phyloP scores from a whole-genome alignment of 2,329 filamentous ascomycete genomes.

The Fusarium pininemorale region DNA sequence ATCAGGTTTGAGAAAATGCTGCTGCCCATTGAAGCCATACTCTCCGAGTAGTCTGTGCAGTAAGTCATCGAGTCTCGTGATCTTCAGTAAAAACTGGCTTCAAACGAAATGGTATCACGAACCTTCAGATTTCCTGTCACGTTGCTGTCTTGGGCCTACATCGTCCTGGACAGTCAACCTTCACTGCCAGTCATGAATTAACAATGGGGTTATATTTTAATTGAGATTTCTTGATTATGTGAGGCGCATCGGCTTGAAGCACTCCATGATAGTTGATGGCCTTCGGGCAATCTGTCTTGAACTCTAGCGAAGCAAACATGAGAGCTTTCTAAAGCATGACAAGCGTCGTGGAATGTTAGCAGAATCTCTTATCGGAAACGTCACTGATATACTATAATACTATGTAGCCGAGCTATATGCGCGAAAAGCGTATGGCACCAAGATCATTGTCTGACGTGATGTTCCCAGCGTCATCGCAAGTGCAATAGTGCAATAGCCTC shows the following conservation, averaged over 20 bases:
- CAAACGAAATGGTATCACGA: too few relatives aligned
- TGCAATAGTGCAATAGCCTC: not conserved
- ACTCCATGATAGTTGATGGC: not conserved
- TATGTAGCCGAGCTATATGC: too few relatives aligned
- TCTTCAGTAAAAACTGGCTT: too few relatives aligned
- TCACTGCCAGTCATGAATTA: not conserved
- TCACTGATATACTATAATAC: too few relatives aligned
- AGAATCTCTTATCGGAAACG: fast-evolving
- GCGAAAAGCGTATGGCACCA: not conserved
- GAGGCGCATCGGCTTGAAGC: not conserved
- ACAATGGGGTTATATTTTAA: too few relatives aligned
- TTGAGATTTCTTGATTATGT: not conserved
- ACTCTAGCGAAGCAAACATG: fast-evolving
- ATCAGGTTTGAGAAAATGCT: too few relatives aligned
- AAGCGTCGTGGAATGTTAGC: too few relatives aligned
- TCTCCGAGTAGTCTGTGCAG: fast-evolving
- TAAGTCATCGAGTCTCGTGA: too few relatives aligned
- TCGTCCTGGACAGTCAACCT: not conserved
- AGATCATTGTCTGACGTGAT: not conserved
- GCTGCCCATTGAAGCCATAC: fast-evolving
- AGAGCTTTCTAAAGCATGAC: too few relatives aligned
- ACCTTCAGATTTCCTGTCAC: too few relatives aligned
- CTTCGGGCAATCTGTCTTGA: not conserved
- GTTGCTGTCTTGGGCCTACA: not conserved
- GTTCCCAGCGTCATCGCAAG: not conserved